These are phyloP conservation scores for Corynascus novoguineensis DNA, from an alignment of 495 filamentous ascomycete genomes.

Conservation along the genomic window DNA sequence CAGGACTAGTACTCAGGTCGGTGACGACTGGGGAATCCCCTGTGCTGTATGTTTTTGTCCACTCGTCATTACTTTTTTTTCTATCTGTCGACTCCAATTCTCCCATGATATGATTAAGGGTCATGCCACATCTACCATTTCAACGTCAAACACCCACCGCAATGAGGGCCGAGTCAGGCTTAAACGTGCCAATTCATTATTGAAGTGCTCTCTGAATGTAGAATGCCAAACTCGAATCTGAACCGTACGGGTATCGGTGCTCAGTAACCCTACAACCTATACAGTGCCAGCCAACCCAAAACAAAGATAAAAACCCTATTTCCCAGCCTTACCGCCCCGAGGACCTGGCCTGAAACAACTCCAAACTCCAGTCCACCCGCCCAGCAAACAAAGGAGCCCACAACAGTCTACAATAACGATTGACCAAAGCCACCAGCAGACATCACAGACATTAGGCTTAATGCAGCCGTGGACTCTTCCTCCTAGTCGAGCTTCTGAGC, in stretches of 20 bases:
- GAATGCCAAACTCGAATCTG: not conserved
- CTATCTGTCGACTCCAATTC: no score
- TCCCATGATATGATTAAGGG: no score
- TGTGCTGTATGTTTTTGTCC: no score
- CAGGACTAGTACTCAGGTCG: no score
- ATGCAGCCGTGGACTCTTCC: slow-evolving; percentile 48
- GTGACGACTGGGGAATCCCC: no score
- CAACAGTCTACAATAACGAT: not conserved
- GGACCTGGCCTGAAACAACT: not conserved
- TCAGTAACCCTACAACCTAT: slow-evolving; percentile 20
- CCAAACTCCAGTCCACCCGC: not conserved
- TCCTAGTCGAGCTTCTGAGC: slow-evolving; percentile 42
- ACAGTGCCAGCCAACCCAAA: not conserved
- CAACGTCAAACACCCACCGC: no score
- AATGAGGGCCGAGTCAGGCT: no score
- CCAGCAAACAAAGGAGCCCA: not conserved
- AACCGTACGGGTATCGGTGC: slow-evolving; percentile 21
- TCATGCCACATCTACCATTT: no score
- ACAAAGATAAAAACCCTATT: not conserved
- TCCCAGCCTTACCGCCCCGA: not conserved
- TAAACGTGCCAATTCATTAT: not conserved
- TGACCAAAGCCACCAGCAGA: not conserved
- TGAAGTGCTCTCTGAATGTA: not conserved
- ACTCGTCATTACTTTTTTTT: no score
- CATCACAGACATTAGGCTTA: slow-evolving; percentile 2